phyloP scores from a whole-genome alignment of 2,329 filamentous ascomycete genomes.

The Colletotrichum lini region DNA sequence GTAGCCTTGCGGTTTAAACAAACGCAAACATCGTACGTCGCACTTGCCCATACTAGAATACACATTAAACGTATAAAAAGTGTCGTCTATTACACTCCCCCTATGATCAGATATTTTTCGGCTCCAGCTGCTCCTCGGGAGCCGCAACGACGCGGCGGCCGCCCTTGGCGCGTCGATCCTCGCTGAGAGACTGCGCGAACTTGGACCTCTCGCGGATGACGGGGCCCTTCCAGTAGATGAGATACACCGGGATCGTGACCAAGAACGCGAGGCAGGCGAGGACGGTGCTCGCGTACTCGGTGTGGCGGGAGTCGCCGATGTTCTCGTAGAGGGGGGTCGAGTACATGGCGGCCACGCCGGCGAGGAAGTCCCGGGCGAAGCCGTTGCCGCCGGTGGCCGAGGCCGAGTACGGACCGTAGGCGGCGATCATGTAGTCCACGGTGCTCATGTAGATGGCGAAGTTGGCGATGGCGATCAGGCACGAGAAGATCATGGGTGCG shows the following conservation, averaged over 20 bases:
- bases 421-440: constrained; percentile 77
- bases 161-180: constrained; percentile 25
- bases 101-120: not conserved
- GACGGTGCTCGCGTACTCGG: constrained; percentile 68
- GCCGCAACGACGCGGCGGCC: constrained; percentile 26
- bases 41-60: too few species aligned
- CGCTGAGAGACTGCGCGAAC: constrained; percentile 38
- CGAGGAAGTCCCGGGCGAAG: constrained; percentile 75
- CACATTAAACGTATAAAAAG: not conserved
- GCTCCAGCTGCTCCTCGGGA: constrained; percentile 26
- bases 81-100: not conserved
- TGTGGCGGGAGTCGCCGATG: constrained; percentile 57
- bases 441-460: constrained; percentile 75
- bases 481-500: constrained; percentile 71
- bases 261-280: constrained; percentile 58
- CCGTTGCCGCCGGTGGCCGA: constrained; percentile 78
- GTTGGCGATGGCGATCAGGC: constrained; percentile 75
- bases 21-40: not conserved
- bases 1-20: not conserved
- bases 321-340: constrained; percentile 69
- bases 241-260: constrained; percentile 40
- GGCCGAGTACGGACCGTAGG: constrained; percentile 76
- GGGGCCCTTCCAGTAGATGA: constrained; percentile 42
- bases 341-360: constrained; percentile 74
- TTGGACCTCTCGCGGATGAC: constrained; percentile 40